A percentile compares a stretch with the other conserved stretches of the same genome.
These are phyloP conservation scores for Verticillium isaacii DNA, from an alignment of 2,329 filamentous ascomycete genomes.

Conservation along the genomic window DNA sequence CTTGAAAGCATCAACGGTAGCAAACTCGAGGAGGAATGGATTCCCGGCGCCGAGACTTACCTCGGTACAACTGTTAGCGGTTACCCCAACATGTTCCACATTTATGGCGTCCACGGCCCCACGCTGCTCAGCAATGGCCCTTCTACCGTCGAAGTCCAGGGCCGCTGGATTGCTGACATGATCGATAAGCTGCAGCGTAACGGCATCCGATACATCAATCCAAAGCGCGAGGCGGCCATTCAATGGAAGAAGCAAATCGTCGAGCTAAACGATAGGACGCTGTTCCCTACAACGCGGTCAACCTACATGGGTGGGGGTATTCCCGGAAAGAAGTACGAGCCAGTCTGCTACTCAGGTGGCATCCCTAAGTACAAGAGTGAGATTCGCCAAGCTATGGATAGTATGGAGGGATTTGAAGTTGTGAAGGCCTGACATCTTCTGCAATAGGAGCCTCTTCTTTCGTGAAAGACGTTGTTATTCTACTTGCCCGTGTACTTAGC, in stretches of 20 bases:
- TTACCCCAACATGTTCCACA: constrained; percentile 47
- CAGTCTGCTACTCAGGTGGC: constrained; percentile 40
- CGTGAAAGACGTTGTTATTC: no score
- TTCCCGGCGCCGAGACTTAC: constrained; percentile 33
- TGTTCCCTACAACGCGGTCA: constrained; percentile 44
- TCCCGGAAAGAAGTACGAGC: constrained; percentile 45
- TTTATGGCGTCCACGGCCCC: constrained; percentile 53
- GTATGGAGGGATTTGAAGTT: constrained; percentile 27
- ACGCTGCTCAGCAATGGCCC: constrained; percentile 54
- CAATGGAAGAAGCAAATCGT: constrained; percentile 45
- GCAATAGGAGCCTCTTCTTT: no score
- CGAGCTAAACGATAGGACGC: constrained; percentile 36
- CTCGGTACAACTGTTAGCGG: constrained; percentile 37
- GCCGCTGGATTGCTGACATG: constrained; percentile 47
- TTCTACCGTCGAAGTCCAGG: constrained; percentile 48
- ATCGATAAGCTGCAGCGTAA: constrained; percentile 43
- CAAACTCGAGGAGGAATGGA: constrained; percentile 37
- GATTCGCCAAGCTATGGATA: constrained; percentile 25
- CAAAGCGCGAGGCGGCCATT: constrained; percentile 36
- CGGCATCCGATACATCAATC: constrained; percentile 44
- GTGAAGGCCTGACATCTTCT: background rate
- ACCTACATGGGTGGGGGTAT: constrained; percentile 54
- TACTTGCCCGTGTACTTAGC: no score
- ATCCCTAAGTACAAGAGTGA: constrained; percentile 27
- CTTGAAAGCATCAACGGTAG: constrained; percentile 32